A percentile compares a stretch with the other conserved stretches of the same genome.
Conservation (phyloP, 2,329 filamentous ascomycete genomes). For the Trichoderma atrobrunneum region DNA sequence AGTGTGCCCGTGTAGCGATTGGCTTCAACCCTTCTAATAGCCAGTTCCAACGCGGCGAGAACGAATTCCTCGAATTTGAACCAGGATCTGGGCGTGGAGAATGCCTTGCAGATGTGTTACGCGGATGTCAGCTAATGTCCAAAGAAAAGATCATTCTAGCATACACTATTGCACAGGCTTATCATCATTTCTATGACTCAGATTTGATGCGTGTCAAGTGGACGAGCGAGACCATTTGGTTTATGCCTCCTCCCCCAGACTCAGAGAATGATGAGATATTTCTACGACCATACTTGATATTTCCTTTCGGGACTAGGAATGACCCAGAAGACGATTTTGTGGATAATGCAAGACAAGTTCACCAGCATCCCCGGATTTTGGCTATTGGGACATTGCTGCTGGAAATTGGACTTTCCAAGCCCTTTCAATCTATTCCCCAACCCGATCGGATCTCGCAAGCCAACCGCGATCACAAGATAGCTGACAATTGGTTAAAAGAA, state of each 20-base stretch:
- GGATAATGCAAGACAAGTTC: not conserved
- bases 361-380: not conserved
- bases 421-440: not conserved
- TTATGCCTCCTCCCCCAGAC: not conserved
- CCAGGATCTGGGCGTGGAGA: not conserved
- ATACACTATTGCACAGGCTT: not conserved
- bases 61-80: too few relatives aligned
- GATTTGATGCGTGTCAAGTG: slow-evolving; percentile 19
- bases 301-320: not conserved
- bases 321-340: not conserved
- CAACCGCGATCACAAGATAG: not conserved
- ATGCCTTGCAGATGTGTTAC: not conserved
- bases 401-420: not conserved
- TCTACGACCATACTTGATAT: not conserved
- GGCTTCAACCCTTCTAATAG: not conserved
- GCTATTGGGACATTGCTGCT: not conserved
- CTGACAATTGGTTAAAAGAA: not conserved
- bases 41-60: too few relatives aligned
- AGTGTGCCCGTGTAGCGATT: not conserved
- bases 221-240: slow-evolving; percentile 21
- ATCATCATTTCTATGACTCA: slow-evolving; percentile 18
- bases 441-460: not conserved
- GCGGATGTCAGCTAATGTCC: not conserved
- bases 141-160: not conserved
- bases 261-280: not conserved